Conservation (phyloP, 202 grass and related monocot species). For the Schoenoplectus triqueter region DNA sequence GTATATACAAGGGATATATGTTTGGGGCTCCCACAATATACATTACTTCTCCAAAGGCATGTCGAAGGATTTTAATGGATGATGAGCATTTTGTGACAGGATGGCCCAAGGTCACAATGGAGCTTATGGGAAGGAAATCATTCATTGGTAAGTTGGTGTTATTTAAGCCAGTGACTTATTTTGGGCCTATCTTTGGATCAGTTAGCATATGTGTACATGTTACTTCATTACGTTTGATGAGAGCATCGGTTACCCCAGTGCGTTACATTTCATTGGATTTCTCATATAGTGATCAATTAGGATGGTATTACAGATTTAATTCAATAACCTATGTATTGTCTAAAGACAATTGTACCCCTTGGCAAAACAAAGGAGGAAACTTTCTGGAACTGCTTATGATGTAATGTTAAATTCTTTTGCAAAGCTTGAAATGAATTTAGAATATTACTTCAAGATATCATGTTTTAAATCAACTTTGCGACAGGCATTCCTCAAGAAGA, state of each 20-base stretch:
- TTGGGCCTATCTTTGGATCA: slow-evolving; percentile 20
- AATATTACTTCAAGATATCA: neutral
- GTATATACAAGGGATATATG: slow-evolving; percentile 82
- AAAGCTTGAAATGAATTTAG: neutral
- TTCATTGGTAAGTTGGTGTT: slow-evolving; percentile 49
- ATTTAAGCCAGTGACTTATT: neutral
- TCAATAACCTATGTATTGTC: neutral
- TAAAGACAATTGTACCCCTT: neutral
- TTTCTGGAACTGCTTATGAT: neutral
- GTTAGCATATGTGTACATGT: neutral
- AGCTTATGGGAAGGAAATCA: slow-evolving; percentile 75
- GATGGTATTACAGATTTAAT: neutral
- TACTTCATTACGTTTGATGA: neutral
- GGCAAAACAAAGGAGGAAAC: no score
- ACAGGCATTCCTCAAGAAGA: slow-evolving; percentile 54
- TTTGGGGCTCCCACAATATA: slow-evolving; percentile 84
- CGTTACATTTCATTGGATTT: neutral
- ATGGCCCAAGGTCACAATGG: slow-evolving; percentile 67
- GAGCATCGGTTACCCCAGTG: neutral
- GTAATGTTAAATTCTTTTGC: neutral
- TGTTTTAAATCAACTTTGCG: neutral
- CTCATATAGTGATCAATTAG: neutral
- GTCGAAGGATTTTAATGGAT: slow-evolving; percentile 84
- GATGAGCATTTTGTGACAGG: slow-evolving; percentile 61
- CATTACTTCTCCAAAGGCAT: slow-evolving; percentile 52